Conservation (phyloP, 75 land plant species). For the Adiantum capillusveneris region DNA sequence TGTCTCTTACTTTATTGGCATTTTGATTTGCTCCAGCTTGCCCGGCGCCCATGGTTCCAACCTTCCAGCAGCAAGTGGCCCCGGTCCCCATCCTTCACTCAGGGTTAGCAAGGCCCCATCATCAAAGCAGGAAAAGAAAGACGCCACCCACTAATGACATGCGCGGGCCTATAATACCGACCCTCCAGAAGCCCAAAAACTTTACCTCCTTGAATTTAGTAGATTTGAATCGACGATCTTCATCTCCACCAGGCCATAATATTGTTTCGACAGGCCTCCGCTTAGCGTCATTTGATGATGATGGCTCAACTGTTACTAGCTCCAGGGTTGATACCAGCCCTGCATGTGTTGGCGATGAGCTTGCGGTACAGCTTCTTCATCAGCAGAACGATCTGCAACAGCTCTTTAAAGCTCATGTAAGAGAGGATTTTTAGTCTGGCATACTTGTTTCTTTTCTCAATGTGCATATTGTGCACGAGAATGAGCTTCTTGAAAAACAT, state of each 20-base stretch:
- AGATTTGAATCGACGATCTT: not conserved
- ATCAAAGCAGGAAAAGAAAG: too few relatives aligned
- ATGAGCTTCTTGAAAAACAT: too few relatives aligned
- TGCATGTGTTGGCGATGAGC: conserved; percentile 32
- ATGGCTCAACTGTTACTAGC: conserved; percentile 20
- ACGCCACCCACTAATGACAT: too few relatives aligned
- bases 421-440: not conserved
- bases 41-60: too few relatives aligned
- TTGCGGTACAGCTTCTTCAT: conserved; percentile 41
- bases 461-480: not conserved
- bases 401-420: conserved; percentile 56
- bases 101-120: too few relatives aligned
- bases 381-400: conserved; percentile 67
- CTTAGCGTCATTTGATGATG: conserved; percentile 54
- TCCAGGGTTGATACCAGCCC: conserved; percentile 23
- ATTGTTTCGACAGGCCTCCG: conserved; percentile 76
- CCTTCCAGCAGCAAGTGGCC: too few relatives aligned
- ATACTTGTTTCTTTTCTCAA: not conserved
- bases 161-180: too few relatives aligned
- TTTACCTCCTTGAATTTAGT: not conserved
- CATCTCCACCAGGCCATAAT: not conserved
- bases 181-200: too few relatives aligned
- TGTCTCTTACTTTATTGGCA: too few relatives aligned
- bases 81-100: too few relatives aligned
- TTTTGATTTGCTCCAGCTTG: too few relatives aligned